Conservation (phyloP, 768 basidiomycete genomes). For the Auricularia sp. region DNA sequence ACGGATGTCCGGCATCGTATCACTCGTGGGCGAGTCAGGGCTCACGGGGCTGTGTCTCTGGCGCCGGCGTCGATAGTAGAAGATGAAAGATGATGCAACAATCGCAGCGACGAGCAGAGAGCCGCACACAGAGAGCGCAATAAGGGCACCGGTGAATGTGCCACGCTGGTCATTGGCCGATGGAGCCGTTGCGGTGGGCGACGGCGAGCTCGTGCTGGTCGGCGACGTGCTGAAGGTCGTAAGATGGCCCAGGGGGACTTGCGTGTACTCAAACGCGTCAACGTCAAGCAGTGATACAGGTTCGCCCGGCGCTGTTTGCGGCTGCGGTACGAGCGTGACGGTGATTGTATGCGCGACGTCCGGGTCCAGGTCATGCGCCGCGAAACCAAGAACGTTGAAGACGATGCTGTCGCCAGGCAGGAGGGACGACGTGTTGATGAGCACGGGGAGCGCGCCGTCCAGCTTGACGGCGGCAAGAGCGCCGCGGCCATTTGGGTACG, state of each 20-base stretch:
- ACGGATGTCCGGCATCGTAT: no score
- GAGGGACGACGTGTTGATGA: neutral
- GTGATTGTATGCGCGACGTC: neutral
- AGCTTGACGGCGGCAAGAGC: neutral
- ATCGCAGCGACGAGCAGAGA: neutral
- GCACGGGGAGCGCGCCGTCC: neutral
- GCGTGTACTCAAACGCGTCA: neutral
- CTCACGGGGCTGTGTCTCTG: neutral
- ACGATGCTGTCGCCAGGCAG: neutral
- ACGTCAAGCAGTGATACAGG: neutral
- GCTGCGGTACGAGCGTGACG: neutral
- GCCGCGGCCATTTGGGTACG: neutral
- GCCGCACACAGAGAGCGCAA: neutral
- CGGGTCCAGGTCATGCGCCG: neutral
- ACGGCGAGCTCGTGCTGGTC: neutral
- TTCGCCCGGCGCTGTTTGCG: neutral
- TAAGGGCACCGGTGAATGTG: neutral
- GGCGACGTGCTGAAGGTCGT: no score
- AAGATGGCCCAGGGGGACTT: neutral
- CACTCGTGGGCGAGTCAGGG: neutral
- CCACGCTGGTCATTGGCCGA: neutral
- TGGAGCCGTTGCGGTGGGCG: neutral
- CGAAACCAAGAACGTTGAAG: neutral
- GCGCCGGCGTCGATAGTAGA: neutral
- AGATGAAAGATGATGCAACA: neutral